A percentile compares a stretch with the other conserved stretches of the same genome.
Evolutionary conservation across 164 flowering plant genomes (phyloP).

Genomic region (Aristolochia contorta): DNA sequence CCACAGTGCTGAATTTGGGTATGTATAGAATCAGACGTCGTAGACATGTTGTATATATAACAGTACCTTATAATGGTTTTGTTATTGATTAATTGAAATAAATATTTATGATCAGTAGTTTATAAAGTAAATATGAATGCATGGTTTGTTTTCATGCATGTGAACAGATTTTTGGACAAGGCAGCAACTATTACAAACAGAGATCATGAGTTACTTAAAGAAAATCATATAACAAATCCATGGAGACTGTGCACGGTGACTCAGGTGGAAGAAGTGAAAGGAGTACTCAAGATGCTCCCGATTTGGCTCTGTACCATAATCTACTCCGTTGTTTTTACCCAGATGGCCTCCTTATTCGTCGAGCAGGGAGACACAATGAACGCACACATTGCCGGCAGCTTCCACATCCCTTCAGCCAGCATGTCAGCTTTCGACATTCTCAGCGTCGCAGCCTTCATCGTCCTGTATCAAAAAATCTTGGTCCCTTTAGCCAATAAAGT

Average conservation of each 20-base stretch:
- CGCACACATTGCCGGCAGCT: conserved; percentile 27
- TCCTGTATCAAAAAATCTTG: conserved; percentile 45
- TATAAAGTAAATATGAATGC: no score
- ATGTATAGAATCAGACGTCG: no score
- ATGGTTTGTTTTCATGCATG: not conserved
- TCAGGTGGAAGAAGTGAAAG: conserved; percentile 91
- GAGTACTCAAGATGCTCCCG: conserved; percentile 62
- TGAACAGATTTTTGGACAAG: conserved; percentile 66
- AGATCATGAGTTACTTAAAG: conserved; percentile 20
- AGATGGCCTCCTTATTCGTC: conserved; percentile 93
- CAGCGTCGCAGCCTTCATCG: conserved; percentile 59
- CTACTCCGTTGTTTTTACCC: conserved; percentile 84
- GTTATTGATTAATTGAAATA: no score
- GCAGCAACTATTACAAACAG: conserved; percentile 60
- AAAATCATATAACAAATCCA: conserved; percentile 18
- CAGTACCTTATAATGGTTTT: no score
- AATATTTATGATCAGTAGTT: no score
- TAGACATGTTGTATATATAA: no score
- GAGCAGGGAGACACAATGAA: conserved; percentile 88
- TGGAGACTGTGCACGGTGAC: conserved; percentile 89
- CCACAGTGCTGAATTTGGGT: conserved; percentile 57
- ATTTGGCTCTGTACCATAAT: conserved; percentile 92
- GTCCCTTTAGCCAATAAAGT: conserved; percentile 42
- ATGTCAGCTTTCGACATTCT: conserved; percentile 80
- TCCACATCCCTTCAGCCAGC: conserved; percentile 80